Conservation (phyloP, 73 alveolate species). For the Paramecium pentaurelia region DNA sequence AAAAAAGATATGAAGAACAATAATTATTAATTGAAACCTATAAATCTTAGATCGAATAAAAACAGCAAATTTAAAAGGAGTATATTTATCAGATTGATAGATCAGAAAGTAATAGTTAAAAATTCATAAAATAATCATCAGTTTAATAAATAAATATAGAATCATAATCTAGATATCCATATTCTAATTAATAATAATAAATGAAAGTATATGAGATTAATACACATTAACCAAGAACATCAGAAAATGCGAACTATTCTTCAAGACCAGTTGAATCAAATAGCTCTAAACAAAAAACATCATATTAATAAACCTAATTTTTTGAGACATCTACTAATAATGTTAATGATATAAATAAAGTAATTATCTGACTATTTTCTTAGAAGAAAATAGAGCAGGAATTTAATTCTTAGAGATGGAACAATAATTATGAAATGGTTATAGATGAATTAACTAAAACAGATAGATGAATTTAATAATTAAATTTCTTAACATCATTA, state of each 20-base stretch:
- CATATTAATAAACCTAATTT: neutral
- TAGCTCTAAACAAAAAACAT: neutral
- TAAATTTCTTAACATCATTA: neutral
- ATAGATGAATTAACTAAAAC: neutral
- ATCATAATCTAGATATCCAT: neutral
- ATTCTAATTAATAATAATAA: neutral
- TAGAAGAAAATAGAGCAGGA: neutral
- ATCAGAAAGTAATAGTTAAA: neutral
- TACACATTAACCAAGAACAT: neutral
- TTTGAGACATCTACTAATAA: neutral
- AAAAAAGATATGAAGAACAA: constrained; percentile 14
- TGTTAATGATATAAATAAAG: neutral
- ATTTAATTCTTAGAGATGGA: neutral
- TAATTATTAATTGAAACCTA: neutral
- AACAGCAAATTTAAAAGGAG: neutral
- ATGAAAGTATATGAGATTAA: neutral
- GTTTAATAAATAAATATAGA: neutral
- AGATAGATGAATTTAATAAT: neutral
- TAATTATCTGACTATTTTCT: neutral
- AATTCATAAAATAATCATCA: neutral
- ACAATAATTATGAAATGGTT: neutral
- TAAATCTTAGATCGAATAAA: neutral
- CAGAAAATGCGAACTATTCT: neutral
- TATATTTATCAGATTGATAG: neutral
- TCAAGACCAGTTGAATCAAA: neutral